Evolutionary conservation across 2,329 filamentous ascomycete species (phyloP).

Genomic region (Verticillium klebahnii): DNA sequence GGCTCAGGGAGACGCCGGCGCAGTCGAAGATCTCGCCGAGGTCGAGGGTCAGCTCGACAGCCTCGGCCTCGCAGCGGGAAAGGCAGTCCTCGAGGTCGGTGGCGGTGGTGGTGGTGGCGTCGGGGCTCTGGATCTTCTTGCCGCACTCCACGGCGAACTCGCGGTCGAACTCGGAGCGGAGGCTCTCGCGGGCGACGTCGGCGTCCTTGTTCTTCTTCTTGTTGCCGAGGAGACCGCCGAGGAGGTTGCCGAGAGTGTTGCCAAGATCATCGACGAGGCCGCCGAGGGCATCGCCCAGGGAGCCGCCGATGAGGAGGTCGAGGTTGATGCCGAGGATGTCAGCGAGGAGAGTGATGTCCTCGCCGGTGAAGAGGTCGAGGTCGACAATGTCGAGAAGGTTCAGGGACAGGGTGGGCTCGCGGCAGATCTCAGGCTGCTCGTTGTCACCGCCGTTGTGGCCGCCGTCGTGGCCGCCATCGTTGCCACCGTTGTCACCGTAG

Average conservation of each 20-base stretch:
- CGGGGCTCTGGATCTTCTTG: background rate
- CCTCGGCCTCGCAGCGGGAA: slow-evolving; percentile 1
- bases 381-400: slow-evolving; percentile 3
- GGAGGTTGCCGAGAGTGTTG: background rate
- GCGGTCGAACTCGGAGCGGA: background rate
- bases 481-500: background rate
- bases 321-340: slow-evolving; percentile 3
- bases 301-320: background rate
- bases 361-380: background rate
- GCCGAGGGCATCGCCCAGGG: background rate
- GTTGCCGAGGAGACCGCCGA: background rate
- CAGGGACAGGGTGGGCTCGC: background rate
- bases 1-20: background rate
- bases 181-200: background rate
- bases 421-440: background rate
- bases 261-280: background rate
- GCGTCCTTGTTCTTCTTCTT: background rate
- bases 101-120: background rate
- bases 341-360: background rate
- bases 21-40: slow-evolving; percentile 1
- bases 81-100: background rate
- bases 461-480: background rate
- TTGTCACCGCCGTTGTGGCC: background rate
- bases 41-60: background rate
- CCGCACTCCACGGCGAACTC: slow-evolving; percentile 1